A percentile compares a stretch with the other conserved stretches of the same genome.
Evolutionary conservation across 2,329 filamentous ascomycete species (phyloP).

Genomic region (Amauroascus verrucosus): DNA sequence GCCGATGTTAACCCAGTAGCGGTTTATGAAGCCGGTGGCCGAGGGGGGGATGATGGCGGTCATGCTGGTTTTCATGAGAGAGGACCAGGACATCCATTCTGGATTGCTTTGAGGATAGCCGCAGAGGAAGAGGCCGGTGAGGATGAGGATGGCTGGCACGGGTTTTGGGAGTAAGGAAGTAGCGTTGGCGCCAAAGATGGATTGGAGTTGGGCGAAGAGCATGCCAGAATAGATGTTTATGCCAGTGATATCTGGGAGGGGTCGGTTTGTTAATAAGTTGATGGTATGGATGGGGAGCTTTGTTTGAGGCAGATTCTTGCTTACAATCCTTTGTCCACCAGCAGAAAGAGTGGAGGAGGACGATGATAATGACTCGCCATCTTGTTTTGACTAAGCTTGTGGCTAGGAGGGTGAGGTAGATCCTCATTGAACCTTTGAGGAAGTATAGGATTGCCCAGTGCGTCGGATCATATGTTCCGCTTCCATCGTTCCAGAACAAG

Average conservation of each 20-base stretch:
- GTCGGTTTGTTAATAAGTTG: neutral
- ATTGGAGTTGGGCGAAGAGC: conserved; percentile 22
- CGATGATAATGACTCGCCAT: conserved; percentile 28
- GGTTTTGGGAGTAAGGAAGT: conserved; percentile 17
- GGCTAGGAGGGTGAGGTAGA: conserved; percentile 35
- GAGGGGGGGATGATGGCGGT: conserved; percentile 15
- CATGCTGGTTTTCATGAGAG: conserved; percentile 14
- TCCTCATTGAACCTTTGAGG: conserved; percentile 33
- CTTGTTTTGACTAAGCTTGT: conserved; percentile 30
- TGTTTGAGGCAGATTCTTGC: neutral
- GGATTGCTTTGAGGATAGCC: conserved; percentile 21
- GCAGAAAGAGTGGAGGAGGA: conserved; percentile 30
- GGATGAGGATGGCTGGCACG: conserved; percentile 17
- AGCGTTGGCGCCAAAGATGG: conserved; percentile 16
- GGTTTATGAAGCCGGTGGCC: conserved; percentile 15
- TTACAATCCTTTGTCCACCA: conserved; percentile 24
- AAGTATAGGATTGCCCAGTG: conserved; percentile 37
- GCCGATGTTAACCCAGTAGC: conserved; percentile 21
- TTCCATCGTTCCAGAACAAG: conserved; percentile 30
- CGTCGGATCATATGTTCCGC: conserved; percentile 34
- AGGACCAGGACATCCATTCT: conserved; percentile 20
- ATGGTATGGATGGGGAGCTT: neutral
- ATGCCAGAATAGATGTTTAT: conserved; percentile 22
- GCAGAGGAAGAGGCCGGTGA: conserved; percentile 19
- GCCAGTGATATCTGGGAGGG: conserved; percentile 17